These are phyloP conservation scores for Smittium culicis DNA, from an alignment of 371 early-diverging fungal species.

Conservation along the genomic window DNA sequence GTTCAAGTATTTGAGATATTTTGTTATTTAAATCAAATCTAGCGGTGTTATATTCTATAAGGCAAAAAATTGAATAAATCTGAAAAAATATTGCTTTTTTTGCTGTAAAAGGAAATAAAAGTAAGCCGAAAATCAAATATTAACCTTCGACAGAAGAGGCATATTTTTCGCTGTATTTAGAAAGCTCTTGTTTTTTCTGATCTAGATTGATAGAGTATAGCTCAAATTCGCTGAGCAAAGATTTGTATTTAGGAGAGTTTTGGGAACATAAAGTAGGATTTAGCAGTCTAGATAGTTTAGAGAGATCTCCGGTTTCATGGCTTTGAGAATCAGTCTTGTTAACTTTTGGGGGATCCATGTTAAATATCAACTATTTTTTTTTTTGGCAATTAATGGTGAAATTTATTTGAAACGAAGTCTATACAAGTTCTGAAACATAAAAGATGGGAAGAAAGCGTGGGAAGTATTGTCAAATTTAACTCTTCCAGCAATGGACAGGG, in stretches of 20 bases:
- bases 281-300: not conserved
- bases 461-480: too few species aligned
- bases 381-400: too few species aligned
- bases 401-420: too few species aligned
- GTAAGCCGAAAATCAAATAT: too few species aligned
- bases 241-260: not conserved
- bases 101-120: not conserved
- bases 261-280: not conserved
- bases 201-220: not conserved
- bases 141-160: not conserved
- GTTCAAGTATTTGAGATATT: not conserved
- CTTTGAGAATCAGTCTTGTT: not conserved
- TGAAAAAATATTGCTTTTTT: not conserved
- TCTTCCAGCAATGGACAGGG: too few species aligned
- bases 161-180: not conserved
- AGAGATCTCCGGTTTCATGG: not conserved
- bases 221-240: not conserved
- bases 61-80: not conserved
- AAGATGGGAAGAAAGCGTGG: too few species aligned
- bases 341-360: not conserved
- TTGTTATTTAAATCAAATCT: not conserved
- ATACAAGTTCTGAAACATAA: too few species aligned
- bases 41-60: not conserved
- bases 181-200: not conserved
- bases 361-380: too few species aligned